Base-by-base conservation (phyloP, 805 yeast genomes). In the Myxozyma lipomycoides region DNA sequence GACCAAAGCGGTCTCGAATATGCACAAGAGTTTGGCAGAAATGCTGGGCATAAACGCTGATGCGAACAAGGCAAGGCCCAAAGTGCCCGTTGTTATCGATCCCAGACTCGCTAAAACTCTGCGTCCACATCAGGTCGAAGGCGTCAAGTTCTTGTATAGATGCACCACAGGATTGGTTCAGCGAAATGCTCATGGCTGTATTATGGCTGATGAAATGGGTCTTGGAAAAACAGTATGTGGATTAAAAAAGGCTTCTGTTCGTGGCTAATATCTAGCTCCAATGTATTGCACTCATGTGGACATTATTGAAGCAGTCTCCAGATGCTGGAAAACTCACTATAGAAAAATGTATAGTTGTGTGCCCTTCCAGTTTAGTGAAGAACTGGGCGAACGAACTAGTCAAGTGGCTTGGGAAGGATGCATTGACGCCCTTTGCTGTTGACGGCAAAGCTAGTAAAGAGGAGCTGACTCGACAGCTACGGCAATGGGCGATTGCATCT, bases 171-270 rank as follows among this genome's bases (percentile, higher is more conserved):
- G 98, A 0, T 69, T 90, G 30, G 56, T 72, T 9, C 70, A 71
- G 32, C 61, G 62, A 1, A 74, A 84, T 30, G 97, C 97, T 0
- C 81, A 84, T 62, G 98, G 98, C 2, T 91, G 97, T 64, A 91
- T 91, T 45, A 91, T 91, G 98, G 97, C 97, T 0, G 97, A 89
- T 70, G 97, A 86, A 67, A 89, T 89, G 97, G 97, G 96, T 3
- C 73, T 88, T 36, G 96, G 96, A 23, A 88, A 88, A 64, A 88
- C 96, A 0, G 58, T 53, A 36, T 24, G 58, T 39, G 9, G 25
- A 15, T 7, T 3, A 26, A 7, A 18, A 12, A 15, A 4, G 18
- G 5, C 10, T 15, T 10, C 25, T 7, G 3, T 2, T 35, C 15
- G 24, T 21, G 1, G 2, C 18, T 24, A 22, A 32, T 12, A 17